Conservation (phyloP, 2,329 filamentous ascomycete species). For the Stenocarpella maydis region DNA sequence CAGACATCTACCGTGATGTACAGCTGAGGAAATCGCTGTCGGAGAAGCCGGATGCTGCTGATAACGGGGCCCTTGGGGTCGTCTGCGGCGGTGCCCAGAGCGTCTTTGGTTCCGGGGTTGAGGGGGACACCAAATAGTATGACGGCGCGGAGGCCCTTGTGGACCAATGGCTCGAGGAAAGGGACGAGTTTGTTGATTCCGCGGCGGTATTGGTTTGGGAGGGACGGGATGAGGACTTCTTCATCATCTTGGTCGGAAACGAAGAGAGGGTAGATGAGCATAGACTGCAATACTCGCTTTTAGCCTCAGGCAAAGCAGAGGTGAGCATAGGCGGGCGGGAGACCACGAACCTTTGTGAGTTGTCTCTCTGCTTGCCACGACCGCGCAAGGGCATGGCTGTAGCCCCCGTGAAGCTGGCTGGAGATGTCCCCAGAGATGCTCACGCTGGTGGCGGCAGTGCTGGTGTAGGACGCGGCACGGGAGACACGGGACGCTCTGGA, state of each 20-base stretch:
- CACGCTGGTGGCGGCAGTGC: conserved; percentile 72
- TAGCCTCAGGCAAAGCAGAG: neutral
- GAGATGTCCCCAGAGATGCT: conserved; percentile 79
- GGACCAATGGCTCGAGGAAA: conserved; percentile 85
- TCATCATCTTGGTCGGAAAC: conserved; percentile 94
- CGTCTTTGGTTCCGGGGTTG: conserved; percentile 82
- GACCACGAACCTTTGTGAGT: conserved; percentile 74
- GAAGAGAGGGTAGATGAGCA: conserved; percentile 98
- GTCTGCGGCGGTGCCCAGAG: conserved; percentile 89
- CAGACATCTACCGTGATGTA: conserved; percentile 95
- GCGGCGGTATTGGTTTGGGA: conserved; percentile 89
- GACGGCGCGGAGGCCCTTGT: conserved; percentile 89
- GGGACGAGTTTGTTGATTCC: conserved; percentile 86
- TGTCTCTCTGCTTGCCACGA: conserved; percentile 87
- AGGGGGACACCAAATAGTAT: conserved; percentile 96
- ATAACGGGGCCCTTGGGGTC: conserved; percentile 94
- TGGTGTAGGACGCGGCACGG: conserved; percentile 70
- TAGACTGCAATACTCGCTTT: conserved; percentile 68
- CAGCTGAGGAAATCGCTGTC: conserved; percentile 84
- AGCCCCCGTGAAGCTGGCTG: conserved; percentile 84
- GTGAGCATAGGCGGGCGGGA: neutral
- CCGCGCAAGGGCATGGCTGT: conserved; percentile 80
- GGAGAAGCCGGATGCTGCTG: conserved; percentile 81
- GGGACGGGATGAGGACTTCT: conserved; percentile 86
- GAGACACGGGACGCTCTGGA: conserved; percentile 70